Percentiles rank a stretch among this genome's conserved stretches.
Evolutionary conservation across 2,329 filamentous ascomycete species (phyloP).

Genomic region (Talaromyces sp.): DNA sequence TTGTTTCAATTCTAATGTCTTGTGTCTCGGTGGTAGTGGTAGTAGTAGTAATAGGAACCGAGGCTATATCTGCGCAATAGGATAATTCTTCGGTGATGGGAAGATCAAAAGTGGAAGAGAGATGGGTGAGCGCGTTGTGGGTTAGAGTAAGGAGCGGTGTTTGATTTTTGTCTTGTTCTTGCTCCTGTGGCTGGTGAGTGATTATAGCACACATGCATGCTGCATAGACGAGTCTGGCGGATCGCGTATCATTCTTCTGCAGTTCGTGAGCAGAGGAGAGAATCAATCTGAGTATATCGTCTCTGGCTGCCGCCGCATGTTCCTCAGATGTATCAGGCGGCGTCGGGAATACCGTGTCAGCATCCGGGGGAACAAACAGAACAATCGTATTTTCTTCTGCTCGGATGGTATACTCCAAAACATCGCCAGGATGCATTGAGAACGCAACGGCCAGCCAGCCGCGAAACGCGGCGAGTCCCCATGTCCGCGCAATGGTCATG

Average conservation of each 20-base stretch:
- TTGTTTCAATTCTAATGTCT: background rate
- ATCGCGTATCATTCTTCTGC: conserved; percentile 17
- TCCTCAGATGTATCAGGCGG: conserved; percentile 16
- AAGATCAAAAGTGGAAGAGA: conserved; percentile 4
- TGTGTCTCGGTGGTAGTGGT: background rate
- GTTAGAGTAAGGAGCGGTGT: conserved; percentile 20
- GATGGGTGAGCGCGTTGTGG: conserved; percentile 21
- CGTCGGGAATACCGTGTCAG: conserved; percentile 12
- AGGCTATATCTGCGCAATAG: conserved; percentile 16
- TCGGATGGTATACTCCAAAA: conserved; percentile 52
- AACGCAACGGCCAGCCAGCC: conserved; percentile 47
- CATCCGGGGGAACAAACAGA: conserved; percentile 26
- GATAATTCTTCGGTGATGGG: conserved; percentile 27
- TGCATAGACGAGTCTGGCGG: conserved; percentile 31
- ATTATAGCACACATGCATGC: conserved; percentile 33
- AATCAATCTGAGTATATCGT: conserved; percentile 24
- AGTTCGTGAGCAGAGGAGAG: conserved; percentile 18
- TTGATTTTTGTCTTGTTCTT: background rate
- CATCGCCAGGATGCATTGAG: conserved; percentile 53
- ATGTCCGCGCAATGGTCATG: conserved; percentile 47
- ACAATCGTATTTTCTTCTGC: conserved; percentile 42
- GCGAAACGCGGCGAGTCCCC: conserved; percentile 50
- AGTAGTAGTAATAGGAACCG: background rate
- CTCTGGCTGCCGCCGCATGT: conserved; percentile 16
- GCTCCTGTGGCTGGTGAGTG: conserved; percentile 18